A percentile compares a stretch with the other conserved stretches of the same genome.
These are phyloP conservation scores for Oryza meridionalis DNA, from an alignment of 176 grass and related monocot genomes.

Conservation along the genomic window DNA sequence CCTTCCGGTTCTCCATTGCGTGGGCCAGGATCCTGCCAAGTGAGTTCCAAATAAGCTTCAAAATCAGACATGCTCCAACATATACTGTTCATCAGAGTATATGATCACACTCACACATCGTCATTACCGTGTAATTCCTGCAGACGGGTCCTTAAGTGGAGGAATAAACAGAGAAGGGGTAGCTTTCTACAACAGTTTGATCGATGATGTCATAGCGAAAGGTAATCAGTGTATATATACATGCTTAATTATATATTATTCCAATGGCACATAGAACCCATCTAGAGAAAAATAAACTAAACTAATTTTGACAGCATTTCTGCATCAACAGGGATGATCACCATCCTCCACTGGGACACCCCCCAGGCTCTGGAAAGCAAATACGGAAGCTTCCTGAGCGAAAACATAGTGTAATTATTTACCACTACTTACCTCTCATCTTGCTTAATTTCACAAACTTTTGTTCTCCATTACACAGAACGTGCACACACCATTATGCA, in stretches of 20 bases:
- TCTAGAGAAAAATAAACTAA: neutral
- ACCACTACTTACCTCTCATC: too few relatives aligned
- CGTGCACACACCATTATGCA: too few relatives aligned
- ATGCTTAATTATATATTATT: neutral
- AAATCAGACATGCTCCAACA: too few relatives aligned
- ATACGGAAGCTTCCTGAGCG: slow-evolving; percentile 70
- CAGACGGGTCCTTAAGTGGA: slow-evolving; percentile 61
- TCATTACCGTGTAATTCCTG: neutral
- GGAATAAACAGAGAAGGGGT: slow-evolving; percentile 72
- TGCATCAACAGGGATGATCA: slow-evolving; percentile 43
- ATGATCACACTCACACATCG: neutral
- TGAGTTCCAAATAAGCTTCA: too few relatives aligned
- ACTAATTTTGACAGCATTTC: neutral
- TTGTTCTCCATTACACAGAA: too few relatives aligned
- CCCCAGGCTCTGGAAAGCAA: slow-evolving; percentile 70
- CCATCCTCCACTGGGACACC: slow-evolving; percentile 78
- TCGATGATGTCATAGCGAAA: slow-evolving; percentile 58
- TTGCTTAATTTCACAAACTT: too few relatives aligned
- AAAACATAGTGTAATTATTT: slow-evolving; percentile 49
- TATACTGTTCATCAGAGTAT: too few relatives aligned
- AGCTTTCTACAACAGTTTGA: slow-evolving; percentile 75
- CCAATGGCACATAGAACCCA: too few relatives aligned
- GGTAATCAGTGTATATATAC: slow-evolving; percentile 1
- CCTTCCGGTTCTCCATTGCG: slow-evolving; percentile 64
- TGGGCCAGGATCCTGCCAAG: slow-evolving; percentile 60